Evolutionary conservation across 2,329 filamentous ascomycete species (phyloP), one percentile per base, ranked within the genome.

Genomic region (Phoma sp.): DNA sequence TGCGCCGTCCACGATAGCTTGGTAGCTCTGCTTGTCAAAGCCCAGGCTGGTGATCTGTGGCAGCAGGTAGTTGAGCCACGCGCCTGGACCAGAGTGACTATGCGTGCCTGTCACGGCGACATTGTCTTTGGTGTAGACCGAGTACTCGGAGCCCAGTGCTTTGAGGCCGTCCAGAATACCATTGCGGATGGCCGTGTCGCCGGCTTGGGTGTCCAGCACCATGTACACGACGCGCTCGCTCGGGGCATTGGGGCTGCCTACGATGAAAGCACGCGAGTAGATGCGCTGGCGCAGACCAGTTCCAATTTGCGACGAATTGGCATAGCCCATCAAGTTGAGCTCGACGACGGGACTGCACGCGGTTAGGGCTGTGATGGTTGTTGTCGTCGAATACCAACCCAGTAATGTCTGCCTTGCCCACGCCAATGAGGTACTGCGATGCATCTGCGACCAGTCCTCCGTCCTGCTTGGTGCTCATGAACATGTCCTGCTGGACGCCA

Each of bases 41-140:
- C 93, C 93, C 53, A 89, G 83, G 67, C 87, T 93, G 0, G 93
- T 95, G 60, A 98, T 89, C 71, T 97, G 93, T 7, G 93, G 93
- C 5, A 97, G 81, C 9, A 98, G 83, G 71, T 97, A 98, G 76
- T 98, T 98, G 72, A 96, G 81, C 92, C 92, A 98, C 5, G 90
- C 93, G 2, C 90, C 93, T 0, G 93, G 93, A 0, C 93, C 93
- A 20, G 92, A 88, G 76, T 98, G 93, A 21, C 91, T 95, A 74
- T 98, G 93, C 0, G 93, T 98, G 47, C 93, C 93, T 0, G 92
- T 96, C 18, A 98, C 84, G 28, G 93, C 93, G 29, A 97, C 78
- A 68, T 96, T 98, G 64, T 90, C 83, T 66, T 90, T 84, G 39
- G 83, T 85, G 74, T 97, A 98, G 23, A 88, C 77, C 1, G 84